phyloP scores from a whole-genome alignment of 805 yeast genomes.

The Ogataea saltuana region DNA sequence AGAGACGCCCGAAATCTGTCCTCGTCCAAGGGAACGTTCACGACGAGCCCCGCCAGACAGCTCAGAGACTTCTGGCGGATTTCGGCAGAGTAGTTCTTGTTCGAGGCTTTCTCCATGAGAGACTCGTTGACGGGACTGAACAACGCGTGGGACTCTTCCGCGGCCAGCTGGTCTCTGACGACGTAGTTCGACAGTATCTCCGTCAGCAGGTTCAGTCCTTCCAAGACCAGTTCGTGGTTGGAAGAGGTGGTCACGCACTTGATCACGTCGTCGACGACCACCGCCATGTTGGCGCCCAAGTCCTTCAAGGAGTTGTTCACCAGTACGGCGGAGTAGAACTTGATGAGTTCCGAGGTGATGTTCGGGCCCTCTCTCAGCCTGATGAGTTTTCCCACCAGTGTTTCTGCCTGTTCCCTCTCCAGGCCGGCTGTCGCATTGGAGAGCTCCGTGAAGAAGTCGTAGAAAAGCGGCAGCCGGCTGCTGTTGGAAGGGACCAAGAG shows the following conservation, averaged over 20 bases:
- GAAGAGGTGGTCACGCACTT: conserved; percentile 24
- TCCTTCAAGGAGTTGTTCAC: conserved; percentile 32
- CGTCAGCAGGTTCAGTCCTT: conserved; percentile 27
- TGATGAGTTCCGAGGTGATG: conserved; percentile 36
- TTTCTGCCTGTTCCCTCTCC: conserved; percentile 23
- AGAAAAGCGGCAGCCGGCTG: conserved; percentile 22
- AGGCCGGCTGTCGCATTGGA: conserved; percentile 31
- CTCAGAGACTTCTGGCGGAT: conserved; percentile 33
- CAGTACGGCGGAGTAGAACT: conserved; percentile 39
- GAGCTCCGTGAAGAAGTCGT: conserved; percentile 29
- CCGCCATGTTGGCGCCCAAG: conserved; percentile 33
- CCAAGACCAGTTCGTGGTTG: conserved; percentile 36
- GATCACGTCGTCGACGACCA: conserved; percentile 23
- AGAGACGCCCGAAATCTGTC: conserved; percentile 11
- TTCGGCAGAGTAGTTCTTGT: conserved; percentile 37
- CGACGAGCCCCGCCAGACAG: conserved; percentile 22
- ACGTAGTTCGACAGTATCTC: conserved; percentile 22
- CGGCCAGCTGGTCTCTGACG: conserved; percentile 9
- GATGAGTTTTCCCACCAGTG: conserved; percentile 19
- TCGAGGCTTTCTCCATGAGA: conserved; percentile 26
- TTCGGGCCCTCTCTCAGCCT: conserved; percentile 23
- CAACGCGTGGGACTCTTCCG: conserved; percentile 6
- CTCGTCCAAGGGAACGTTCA: conserved; percentile 15
- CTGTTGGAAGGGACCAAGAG: conserved; percentile 19
- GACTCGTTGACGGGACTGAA: conserved; percentile 13